phyloP scores from a whole-genome alignment of 2,329 filamentous ascomycete species.

The Exutisphaerella laricina region DNA sequence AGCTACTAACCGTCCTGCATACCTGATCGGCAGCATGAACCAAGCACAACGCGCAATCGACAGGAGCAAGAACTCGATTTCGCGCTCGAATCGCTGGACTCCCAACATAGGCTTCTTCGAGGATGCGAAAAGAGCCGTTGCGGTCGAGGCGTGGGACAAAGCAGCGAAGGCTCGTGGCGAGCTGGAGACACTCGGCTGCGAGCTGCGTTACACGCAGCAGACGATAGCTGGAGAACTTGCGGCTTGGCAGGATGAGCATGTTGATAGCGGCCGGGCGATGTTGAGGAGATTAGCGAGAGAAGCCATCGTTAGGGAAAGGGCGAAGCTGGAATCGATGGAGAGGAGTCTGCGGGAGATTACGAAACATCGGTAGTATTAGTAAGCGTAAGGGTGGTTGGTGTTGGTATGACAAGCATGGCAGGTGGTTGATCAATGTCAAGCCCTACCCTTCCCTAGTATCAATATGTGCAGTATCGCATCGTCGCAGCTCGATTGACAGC shows the following conservation, averaged over 20 bases:
- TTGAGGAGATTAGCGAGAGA: constrained; percentile 69
- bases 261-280: constrained; percentile 66
- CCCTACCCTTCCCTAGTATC: no score
- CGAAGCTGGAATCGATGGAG: constrained; percentile 72
- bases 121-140: constrained; percentile 74
- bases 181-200: constrained; percentile 66
- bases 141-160: constrained; percentile 78
- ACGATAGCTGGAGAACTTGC: constrained; percentile 87
- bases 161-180: constrained; percentile 65
- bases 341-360: constrained; percentile 61
- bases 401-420: no score
- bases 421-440: no score
- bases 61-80: constrained; percentile 68
- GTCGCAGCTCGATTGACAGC: no score
- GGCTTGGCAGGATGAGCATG: constrained; percentile 87
- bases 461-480: no score
- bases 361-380: constrained; percentile 5
- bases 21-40: constrained; percentile 71
- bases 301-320: constrained; percentile 74
- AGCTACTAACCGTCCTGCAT: constrained; percentile 71
- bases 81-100: constrained; percentile 72
- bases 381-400: no score
- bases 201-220: constrained; percentile 87
- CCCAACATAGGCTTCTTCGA: constrained; percentile 62
- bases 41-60: constrained; percentile 70